These are phyloP conservation scores for Marasmius sp. DNA, from an alignment of 1,284 basidiomycete species.

Conservation along the genomic window DNA sequence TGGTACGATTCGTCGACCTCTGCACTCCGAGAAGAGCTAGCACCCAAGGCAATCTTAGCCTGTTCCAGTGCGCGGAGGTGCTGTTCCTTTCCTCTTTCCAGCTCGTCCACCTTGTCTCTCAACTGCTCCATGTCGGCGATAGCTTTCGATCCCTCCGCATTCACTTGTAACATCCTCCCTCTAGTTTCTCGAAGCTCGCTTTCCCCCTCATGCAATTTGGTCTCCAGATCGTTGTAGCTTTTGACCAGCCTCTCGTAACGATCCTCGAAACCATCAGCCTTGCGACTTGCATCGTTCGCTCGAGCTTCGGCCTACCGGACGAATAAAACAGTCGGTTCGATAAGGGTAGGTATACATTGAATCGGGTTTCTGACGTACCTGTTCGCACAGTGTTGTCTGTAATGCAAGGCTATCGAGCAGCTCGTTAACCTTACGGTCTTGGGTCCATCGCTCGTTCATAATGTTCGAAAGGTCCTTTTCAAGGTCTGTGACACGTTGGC, in stretches of 20 bases:
- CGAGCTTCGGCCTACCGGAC: conserved; percentile 62
- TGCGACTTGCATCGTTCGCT: conserved; percentile 77
- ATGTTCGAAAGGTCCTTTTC: conserved; percentile 76
- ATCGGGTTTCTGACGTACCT: conserved; percentile 25
- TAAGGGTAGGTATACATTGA: background rate
- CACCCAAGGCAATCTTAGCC: conserved; percentile 74
- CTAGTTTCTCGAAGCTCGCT: conserved; percentile 75
- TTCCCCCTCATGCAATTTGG: conserved; percentile 65
- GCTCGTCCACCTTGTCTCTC: conserved; percentile 71
- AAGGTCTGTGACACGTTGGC: conserved; percentile 77
- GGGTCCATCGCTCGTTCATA: conserved; percentile 64
- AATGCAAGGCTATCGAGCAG: conserved; percentile 72
- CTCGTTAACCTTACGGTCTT: conserved; percentile 73
- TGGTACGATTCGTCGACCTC: conserved; percentile 82
- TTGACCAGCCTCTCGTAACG: conserved; percentile 70
- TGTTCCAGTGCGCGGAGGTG: conserved; percentile 88
- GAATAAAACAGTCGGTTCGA: background rate
- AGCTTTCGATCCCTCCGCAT: conserved; percentile 74
- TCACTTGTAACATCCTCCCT: conserved; percentile 74
- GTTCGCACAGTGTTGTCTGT: conserved; percentile 76
- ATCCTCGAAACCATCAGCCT: conserved; percentile 83
- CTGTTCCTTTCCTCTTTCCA: conserved; percentile 70
- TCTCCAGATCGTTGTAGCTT: conserved; percentile 75
- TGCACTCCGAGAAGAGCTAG: conserved; percentile 74
- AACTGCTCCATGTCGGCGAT: conserved; percentile 77